Percentiles rank a stretch among this genome's conserved stretches.
Conservation (phyloP, 192 early-diverging fungal genomes). For the Paraglomus brasilianum region DNA sequence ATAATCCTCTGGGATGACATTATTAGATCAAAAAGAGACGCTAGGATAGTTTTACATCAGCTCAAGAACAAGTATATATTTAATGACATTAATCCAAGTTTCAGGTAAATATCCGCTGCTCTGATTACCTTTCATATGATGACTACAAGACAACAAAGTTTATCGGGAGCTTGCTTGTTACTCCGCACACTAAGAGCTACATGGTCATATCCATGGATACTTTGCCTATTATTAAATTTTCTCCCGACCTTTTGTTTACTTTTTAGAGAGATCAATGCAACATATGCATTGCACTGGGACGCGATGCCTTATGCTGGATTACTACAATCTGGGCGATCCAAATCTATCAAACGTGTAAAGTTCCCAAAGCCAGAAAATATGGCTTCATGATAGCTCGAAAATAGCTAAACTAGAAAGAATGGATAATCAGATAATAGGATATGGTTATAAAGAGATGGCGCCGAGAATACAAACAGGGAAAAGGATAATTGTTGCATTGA, state of each 20-base stretch:
- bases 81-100: slow-evolving; percentile 65
- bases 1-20: slow-evolving; percentile 84
- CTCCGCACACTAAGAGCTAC: not conserved
- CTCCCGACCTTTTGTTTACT: not conserved
- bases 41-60: slow-evolving; percentile 54
- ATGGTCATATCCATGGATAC: slow-evolving; percentile 17
- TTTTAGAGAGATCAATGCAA: slow-evolving; percentile 60
- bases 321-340: slow-evolving; percentile 47
- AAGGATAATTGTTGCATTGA: no score
- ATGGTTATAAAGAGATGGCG: no score
- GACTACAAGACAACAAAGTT: no score
- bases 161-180: not conserved
- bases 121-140: not conserved
- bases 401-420: no score
- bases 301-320: slow-evolving; percentile 77
- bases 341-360: slow-evolving; percentile 29
- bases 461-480: no score
- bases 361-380: slow-evolving; percentile 39
- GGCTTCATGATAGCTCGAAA: not conserved
- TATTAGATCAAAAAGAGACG: slow-evolving; percentile 65
- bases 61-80: slow-evolving; percentile 68
- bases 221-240: slow-evolving; percentile 9
- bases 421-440: no score
- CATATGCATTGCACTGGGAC: slow-evolving; percentile 79
- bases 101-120: slow-evolving; percentile 50